Percentiles rank a stretch among this genome's conserved stretches.
Evolutionary conservation across 2,329 filamentous ascomycete species (phyloP).

Genomic region (Diaporthe sp.): DNA sequence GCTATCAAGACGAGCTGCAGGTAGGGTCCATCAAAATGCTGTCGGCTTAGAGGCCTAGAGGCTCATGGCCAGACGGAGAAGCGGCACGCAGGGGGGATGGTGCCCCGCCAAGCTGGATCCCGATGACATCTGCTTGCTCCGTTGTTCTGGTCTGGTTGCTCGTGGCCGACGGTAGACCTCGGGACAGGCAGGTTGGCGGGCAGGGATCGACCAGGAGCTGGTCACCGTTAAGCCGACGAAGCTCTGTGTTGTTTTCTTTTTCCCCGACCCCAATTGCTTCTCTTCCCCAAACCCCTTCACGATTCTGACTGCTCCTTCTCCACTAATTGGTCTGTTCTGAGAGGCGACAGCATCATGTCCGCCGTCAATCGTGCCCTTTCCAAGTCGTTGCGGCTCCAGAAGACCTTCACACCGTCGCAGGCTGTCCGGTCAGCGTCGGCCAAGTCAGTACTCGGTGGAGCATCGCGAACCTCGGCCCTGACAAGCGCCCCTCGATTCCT

Average conservation of each 20-base stretch:
- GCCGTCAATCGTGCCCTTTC: constrained; percentile 65
- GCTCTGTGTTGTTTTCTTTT: constrained; percentile 14
- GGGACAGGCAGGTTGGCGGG: neutral
- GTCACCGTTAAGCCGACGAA: constrained; percentile 9
- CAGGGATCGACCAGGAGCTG: constrained; percentile 1
- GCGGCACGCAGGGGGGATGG: neutral
- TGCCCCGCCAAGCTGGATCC: constrained; percentile 10
- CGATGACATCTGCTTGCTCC: constrained; percentile 4
- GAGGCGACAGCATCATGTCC: constrained; percentile 37
- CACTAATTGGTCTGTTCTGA: constrained; percentile 7
- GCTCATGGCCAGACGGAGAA: neutral
- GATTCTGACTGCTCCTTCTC: neutral
- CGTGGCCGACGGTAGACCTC: neutral
- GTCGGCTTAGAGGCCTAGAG: neutral
- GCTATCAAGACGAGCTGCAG: neutral
- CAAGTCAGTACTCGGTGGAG: constrained; percentile 39
- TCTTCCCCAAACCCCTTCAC: neutral
- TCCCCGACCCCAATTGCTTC: constrained; percentile 2
- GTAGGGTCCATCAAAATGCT: neutral
- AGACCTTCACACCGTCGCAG: constrained; percentile 52
- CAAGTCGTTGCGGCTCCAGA: constrained; percentile 64
- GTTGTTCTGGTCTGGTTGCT: neutral
- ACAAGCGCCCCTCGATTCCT: constrained; percentile 47
- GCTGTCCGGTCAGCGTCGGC: constrained; percentile 50
- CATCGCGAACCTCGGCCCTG: constrained; percentile 38